phyloP scores from a whole-genome alignment of 176 grass and related monocot species.

The Miscanthus lutarioriparius region DNA sequence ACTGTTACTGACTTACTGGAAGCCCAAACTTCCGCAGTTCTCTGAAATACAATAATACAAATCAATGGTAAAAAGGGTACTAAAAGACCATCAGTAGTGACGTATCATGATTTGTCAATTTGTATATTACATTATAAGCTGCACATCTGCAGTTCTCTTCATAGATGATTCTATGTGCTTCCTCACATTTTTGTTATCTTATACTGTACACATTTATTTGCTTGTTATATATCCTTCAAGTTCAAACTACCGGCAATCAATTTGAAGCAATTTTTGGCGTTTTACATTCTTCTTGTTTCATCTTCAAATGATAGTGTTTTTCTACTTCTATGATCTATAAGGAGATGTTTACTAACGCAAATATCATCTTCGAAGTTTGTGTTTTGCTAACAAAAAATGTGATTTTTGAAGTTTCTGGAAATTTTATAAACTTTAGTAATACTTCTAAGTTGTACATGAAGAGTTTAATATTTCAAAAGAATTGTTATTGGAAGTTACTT shows the following conservation, averaged over 20 bases:
- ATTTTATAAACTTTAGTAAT: background rate
- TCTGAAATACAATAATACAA: constrained; percentile 25
- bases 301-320: background rate
- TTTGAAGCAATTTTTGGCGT: background rate
- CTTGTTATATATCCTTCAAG: background rate
- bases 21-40: constrained; percentile 8
- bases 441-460: constrained; percentile 5
- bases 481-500: background rate
- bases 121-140: background rate
- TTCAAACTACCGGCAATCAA: background rate
- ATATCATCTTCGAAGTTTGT: background rate
- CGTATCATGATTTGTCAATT: background rate
- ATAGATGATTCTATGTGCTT: background rate
- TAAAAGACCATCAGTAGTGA: background rate
- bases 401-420: constrained; percentile 7
- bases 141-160: background rate
- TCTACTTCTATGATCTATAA: background rate
- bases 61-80: background rate
- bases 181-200: background rate
- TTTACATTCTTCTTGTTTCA: constrained; percentile 6
- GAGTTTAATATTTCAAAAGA: background rate
- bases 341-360: background rate
- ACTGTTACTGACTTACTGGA: background rate
- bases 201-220: background rate
- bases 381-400: background rate